Conservation (phyloP, 208 protist species). For the Leishmania mexicana region DNA sequence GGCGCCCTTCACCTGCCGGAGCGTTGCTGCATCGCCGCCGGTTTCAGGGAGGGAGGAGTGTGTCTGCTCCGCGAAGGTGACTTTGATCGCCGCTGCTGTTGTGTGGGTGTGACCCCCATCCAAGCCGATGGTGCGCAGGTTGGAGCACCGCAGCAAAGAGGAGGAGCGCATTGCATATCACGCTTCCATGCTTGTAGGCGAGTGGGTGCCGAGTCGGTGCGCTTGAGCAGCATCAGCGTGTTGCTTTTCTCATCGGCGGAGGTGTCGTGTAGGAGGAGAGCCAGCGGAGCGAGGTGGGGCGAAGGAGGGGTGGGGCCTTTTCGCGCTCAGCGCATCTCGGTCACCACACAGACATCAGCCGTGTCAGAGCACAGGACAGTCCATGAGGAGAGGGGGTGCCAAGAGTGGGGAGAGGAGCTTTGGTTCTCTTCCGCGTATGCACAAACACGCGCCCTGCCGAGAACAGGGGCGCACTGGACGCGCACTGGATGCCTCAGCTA, state of each 20-base stretch:
- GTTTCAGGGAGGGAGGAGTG: slow-evolving; percentile 47
- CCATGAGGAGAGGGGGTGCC: background rate
- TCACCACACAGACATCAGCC: background rate
- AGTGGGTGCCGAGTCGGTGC: background rate
- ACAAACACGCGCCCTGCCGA: background rate
- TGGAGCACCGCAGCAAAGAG: background rate
- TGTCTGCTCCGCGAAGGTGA: slow-evolving; percentile 30
- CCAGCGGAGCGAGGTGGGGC: background rate
- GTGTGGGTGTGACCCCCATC: slow-evolving; percentile 18
- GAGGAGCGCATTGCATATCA: background rate
- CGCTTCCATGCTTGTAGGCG: background rate
- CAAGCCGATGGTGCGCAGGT: slow-evolving; percentile 32
- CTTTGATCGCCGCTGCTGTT: slow-evolving; percentile 40
- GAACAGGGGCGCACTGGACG: background rate
- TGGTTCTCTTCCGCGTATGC: background rate
- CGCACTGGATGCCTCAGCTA: background rate
- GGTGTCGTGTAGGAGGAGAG: slow-evolving; percentile 3
- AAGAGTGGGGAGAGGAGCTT: background rate
- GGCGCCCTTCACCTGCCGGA: slow-evolving; percentile 43
- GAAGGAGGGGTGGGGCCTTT: background rate
- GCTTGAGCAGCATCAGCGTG: too few relatives aligned
- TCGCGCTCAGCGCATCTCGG: background rate
- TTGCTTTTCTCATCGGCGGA: background rate
- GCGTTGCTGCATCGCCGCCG: slow-evolving; percentile 36
- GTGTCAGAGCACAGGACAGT: background rate